Evolutionary conservation across 805 yeast species (phyloP).

Genomic region (Lipomyces lipofer): DNA sequence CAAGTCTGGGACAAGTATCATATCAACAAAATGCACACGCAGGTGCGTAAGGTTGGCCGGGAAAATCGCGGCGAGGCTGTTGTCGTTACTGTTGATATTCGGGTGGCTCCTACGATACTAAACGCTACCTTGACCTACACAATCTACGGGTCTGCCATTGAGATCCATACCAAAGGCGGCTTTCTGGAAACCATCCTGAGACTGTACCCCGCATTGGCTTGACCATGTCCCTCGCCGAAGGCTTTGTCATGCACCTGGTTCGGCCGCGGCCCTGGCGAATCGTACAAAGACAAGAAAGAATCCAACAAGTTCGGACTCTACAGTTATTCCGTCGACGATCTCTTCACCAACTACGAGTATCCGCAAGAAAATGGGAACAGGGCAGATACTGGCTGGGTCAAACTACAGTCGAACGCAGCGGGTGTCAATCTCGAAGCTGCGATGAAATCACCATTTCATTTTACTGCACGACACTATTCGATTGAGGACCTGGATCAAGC

Average conservation of each 20-base stretch:
- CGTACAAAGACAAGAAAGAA: slow-evolving; percentile 39
- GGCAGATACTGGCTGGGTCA: slow-evolving; percentile 39
- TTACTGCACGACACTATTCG: too few relatives aligned
- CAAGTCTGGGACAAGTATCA: too few relatives aligned
- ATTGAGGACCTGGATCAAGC: slow-evolving; percentile 29
- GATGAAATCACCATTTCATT: slow-evolving; percentile 3
- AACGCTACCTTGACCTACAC: too few relatives aligned
- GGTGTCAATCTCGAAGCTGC: not conserved
- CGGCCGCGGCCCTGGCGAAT: slow-evolving; percentile 42
- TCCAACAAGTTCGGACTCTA: slow-evolving; percentile 37
- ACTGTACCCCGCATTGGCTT: slow-evolving; percentile 42
- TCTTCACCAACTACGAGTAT: slow-evolving; percentile 38
- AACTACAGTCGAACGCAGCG: slow-evolving; percentile 12
- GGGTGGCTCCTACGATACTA: too few relatives aligned
- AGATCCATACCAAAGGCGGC: too few relatives aligned
- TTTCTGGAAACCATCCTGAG: slow-evolving; percentile 30
- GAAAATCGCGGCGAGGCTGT: too few relatives aligned
- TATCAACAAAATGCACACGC: too few relatives aligned
- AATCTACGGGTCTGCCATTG: too few relatives aligned
- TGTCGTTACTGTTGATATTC: too few relatives aligned
- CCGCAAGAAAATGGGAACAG: slow-evolving; percentile 44
- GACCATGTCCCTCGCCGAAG: slow-evolving; percentile 36
- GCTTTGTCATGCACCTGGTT: slow-evolving; percentile 35
- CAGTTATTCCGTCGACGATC: slow-evolving; percentile 18
- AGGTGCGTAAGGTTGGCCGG: too few relatives aligned